Percentiles rank a stretch among this genome's conserved stretches.
phyloP scores from a whole-genome alignment of 257 asterid species.

The Gentiana macrophylla region DNA sequence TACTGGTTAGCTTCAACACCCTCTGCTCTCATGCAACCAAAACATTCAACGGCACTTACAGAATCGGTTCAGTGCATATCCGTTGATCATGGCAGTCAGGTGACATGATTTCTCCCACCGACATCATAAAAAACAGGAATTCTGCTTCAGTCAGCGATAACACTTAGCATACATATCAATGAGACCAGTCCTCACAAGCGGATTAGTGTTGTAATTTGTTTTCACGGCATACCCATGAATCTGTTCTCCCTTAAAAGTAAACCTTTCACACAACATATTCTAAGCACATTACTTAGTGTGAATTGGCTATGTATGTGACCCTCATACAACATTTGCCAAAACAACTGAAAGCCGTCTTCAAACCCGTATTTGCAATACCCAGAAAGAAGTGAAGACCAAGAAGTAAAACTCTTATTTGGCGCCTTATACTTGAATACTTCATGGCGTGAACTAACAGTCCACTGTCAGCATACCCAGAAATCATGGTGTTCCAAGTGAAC shows the following conservation, averaged over 20 bases:
- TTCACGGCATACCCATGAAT: constrained; percentile 57
- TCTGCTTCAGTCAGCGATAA: constrained; percentile 44
- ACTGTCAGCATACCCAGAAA: constrained; percentile 53
- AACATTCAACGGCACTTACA: constrained; percentile 38
- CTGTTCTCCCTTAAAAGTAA: constrained; percentile 48
- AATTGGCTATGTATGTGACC: constrained; percentile 53
- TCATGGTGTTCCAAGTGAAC: constrained; percentile 61
- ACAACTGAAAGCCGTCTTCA: constrained; percentile 45
- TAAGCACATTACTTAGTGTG: constrained; percentile 55
- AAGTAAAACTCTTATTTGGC: constrained; percentile 39
- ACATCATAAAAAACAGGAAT: constrained; percentile 38
- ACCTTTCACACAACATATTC: constrained; percentile 59
- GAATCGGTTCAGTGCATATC: constrained; percentile 60
- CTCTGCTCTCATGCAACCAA: constrained; percentile 46
- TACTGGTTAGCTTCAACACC: constrained; percentile 67
- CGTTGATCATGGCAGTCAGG: constrained; percentile 85
- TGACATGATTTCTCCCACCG: constrained; percentile 68
- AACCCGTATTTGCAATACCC: constrained; percentile 69
- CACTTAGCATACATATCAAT: constrained; percentile 74
- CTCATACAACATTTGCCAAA: constrained; percentile 47
- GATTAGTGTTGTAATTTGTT: constrained; percentile 39
- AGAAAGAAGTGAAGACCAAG: constrained; percentile 79
- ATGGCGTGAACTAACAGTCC: constrained; percentile 59
- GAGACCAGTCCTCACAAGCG: constrained; percentile 60
- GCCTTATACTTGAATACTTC: constrained; percentile 31